Percentiles rank a stretch among this genome's conserved stretches.
phyloP scores from a whole-genome alignment of 768 basidiomycete genomes.

The Mycena rebaudengoi region DNA sequence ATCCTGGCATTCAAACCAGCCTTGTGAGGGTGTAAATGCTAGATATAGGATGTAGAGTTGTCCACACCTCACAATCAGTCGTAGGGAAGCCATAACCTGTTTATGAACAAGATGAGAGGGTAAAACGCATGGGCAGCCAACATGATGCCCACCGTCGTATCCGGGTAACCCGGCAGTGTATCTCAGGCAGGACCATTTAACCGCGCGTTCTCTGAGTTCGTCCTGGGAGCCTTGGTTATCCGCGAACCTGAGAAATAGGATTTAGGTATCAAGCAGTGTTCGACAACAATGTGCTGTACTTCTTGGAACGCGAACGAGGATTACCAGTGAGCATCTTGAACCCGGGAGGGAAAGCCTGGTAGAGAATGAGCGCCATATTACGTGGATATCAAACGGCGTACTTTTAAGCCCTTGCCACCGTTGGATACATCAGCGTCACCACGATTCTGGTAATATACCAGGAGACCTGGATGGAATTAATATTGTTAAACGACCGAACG shows the following conservation, averaged over 20 bases:
- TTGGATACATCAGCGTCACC: constrained; percentile 46
- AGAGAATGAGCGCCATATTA: background rate
- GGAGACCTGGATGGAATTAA: constrained; percentile 31
- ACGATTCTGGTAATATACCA: constrained; percentile 54
- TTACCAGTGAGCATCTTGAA: constrained; percentile 54
- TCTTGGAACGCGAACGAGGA: too few species aligned
- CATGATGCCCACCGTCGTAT: constrained; percentile 17
- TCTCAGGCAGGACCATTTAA: constrained; percentile 50
- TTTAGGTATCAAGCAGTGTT: too few species aligned
- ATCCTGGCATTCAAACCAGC: constrained; percentile 43
- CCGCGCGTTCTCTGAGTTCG: constrained; percentile 49
- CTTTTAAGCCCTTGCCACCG: constrained; percentile 47
- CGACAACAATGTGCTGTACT: too few species aligned
- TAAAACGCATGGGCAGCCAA: too few species aligned
- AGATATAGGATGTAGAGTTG: constrained; percentile 22
- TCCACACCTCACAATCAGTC: constrained; percentile 51
- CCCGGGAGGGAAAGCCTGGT: constrained; percentile 50
- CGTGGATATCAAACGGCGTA: background rate
- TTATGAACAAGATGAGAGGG: background rate
- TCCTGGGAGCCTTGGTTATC: constrained; percentile 48
- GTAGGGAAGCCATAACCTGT: constrained; percentile 49
- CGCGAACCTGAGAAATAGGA: too few species aligned
- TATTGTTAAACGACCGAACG: background rate
- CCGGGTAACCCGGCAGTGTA: constrained; percentile 44
- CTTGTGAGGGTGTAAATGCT: background rate